Base-by-base conservation (phyloP, 306 rosid genomes). In the Trifolium dubium region DNA sequence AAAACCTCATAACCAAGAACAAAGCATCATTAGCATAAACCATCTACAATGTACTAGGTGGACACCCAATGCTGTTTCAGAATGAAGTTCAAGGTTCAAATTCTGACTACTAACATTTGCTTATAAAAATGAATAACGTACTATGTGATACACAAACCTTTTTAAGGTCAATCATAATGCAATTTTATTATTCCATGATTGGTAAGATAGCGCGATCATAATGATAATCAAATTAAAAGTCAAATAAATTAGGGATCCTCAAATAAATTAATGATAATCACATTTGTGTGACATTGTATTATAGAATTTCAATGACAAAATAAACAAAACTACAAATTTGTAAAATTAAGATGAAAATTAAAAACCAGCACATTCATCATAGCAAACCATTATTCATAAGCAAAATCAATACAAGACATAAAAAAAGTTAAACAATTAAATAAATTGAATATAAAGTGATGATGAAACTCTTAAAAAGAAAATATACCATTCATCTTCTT, bases 401-500 rank as follows among this genome's bases (percentile, higher is more conserved):
- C 50, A 44, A 44, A 59, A 18, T 2, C 35, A 53, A 40, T 37
- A 55, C 10, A 5, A 19, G 32, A 55, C 15, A 37, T 17, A 5
- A 75, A 64, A 44, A 64, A 47, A 41, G 64, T 37, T 37, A 37
- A 37, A 9, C 40, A 37, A 37, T 37, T 7, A 37, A 8, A 37
- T 6, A 37, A 37, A 37, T 37, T 37, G 7, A 37, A 37, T 37
- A 37, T 37, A 37, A 1, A 37, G 40, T 37, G 40, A 37, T 37
- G 9, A 37, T 37, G 40, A 37, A 23, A 23, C 23, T 23, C 23
- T 23, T 23, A 23, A 23, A 23, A 23, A 23, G 23, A 10, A 44
- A 71, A 68, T 47, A 63, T 85, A 93, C 98, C 98, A 60, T 77
- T 85, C 30, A 80, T 86, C 83, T 89, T 86, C 76, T 55, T 80